phyloP scores from a whole-genome alignment of 202 grass and related monocot genomes.

The Panicum hallii region DNA sequence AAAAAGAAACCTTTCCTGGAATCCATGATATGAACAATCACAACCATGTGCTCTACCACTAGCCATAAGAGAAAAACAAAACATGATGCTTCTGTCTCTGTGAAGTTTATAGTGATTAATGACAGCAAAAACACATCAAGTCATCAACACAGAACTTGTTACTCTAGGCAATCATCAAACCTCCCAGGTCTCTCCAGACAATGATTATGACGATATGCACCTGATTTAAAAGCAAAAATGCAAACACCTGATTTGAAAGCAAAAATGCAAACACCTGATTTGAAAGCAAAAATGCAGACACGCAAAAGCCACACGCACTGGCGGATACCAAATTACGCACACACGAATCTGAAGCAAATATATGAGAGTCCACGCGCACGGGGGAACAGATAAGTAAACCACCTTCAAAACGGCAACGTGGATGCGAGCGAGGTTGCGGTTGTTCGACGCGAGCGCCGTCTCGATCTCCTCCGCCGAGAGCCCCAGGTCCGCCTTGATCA shows the following conservation, averaged over 20 bases:
- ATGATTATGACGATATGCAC: neutral
- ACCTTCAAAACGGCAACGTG: conserved; percentile 89
- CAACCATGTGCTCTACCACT: neutral
- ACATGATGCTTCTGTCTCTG: neutral
- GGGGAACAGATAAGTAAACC: neutral
- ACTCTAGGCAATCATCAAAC: neutral
- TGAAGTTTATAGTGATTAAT: neutral
- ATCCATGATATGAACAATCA: neutral
- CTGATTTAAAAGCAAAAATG: conserved; percentile 14
- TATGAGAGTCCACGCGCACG: neutral
- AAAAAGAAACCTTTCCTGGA: neutral
- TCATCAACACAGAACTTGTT: neutral
- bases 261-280: conserved; percentile 27
- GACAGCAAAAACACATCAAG: neutral
- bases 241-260: conserved; percentile 12
- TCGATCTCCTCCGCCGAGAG: conserved; percentile 92
- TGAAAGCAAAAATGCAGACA: neutral
- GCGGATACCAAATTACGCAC: neutral
- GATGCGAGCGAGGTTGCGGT: conserved; percentile 62
- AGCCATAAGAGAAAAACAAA: conserved; percentile 4
- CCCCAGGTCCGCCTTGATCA: conserved; percentile 65
- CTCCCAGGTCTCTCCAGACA: neutral
- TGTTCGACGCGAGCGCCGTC: conserved; percentile 60
- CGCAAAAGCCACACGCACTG: conserved; percentile 9
- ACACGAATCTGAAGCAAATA: conserved; percentile 6